These are phyloP conservation scores for Trichodelitschia bisporula DNA, from an alignment of 495 filamentous ascomycete species.

Conservation along the genomic window DNA sequence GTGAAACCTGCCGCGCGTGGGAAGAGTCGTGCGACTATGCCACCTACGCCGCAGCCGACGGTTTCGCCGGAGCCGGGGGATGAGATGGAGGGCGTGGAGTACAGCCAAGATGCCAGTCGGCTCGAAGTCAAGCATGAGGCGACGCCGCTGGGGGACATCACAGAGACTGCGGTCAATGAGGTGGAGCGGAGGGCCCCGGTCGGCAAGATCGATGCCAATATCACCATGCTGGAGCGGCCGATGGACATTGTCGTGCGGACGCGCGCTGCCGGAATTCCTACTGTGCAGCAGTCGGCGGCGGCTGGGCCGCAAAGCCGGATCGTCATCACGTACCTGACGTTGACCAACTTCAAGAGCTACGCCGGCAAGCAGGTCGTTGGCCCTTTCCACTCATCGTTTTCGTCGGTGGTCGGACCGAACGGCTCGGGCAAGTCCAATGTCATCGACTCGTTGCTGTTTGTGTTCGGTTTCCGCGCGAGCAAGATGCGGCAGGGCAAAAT, in stretches of 20 bases:
- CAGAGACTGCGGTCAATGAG: slow-evolving; percentile 40
- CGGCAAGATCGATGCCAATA: slow-evolving; percentile 45
- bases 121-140: background rate
- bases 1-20: slow-evolving; percentile 38
- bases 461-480: slow-evolving; percentile 93
- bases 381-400: slow-evolving; percentile 91
- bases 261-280: slow-evolving; percentile 38
- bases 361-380: slow-evolving; percentile 87
- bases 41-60: slow-evolving; percentile 24
- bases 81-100: background rate
- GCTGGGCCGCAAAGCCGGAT: slow-evolving; percentile 56
- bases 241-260: slow-evolving; percentile 91
- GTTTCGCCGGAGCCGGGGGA: slow-evolving; percentile 27
- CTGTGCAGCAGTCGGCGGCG: slow-evolving; percentile 31
- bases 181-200: slow-evolving; percentile 8
- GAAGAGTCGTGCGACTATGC: slow-evolving; percentile 24
- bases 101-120: background rate
- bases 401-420: slow-evolving; percentile 95
- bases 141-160: slow-evolving; percentile 42
- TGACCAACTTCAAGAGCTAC: slow-evolving; percentile 97
- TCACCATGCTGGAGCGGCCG: slow-evolving; percentile 57
- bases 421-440: slow-evolving; percentile 98
- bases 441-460: slow-evolving; percentile 91
- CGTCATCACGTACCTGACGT: slow-evolving; percentile 70
- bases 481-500: slow-evolving; percentile 99